These are phyloP conservation scores for Pythium grandisporangium DNA, from an alignment of 352 stramenopile genomes.

Conservation along the genomic window DNA sequence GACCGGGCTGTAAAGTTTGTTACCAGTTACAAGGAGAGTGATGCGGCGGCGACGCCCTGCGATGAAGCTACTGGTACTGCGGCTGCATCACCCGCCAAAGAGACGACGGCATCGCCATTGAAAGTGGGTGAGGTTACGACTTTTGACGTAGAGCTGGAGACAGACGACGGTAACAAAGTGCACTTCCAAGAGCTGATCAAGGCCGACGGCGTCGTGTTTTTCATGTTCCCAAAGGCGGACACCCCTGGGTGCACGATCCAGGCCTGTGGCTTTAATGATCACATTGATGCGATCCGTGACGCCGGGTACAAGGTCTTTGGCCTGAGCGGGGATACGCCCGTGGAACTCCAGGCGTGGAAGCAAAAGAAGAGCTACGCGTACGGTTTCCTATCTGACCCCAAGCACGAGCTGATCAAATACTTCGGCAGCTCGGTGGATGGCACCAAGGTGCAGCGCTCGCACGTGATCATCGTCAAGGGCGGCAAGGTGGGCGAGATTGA, in stretches of 20 bases:
- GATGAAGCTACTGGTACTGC: slow-evolving; percentile 1
- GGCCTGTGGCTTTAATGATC: slow-evolving; percentile 79
- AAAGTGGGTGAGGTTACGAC: slow-evolving; percentile 38
- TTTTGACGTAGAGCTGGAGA: slow-evolving; percentile 63
- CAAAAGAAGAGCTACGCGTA: slow-evolving; percentile 73
- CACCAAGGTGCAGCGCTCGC: slow-evolving; percentile 65
- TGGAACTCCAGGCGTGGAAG: slow-evolving; percentile 70
- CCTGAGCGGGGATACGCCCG: slow-evolving; percentile 58
- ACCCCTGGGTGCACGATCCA: slow-evolving; percentile 79
- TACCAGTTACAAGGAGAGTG: slow-evolving; percentile 26
- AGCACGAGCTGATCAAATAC: slow-evolving; percentile 65
- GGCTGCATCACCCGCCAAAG: slow-evolving; percentile 2
- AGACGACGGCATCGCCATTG: slow-evolving; percentile 21
- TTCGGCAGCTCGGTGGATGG: slow-evolving; percentile 70
- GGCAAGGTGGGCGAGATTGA: slow-evolving; percentile 66
- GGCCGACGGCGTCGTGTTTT: slow-evolving; percentile 74
- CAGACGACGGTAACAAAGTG: slow-evolving; percentile 40
- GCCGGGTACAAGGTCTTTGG: slow-evolving; percentile 78
- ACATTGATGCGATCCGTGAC: slow-evolving; percentile 62
- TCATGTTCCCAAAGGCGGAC: slow-evolving; percentile 85
- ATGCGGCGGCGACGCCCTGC: neutral
- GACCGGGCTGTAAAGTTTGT: slow-evolving; percentile 66
- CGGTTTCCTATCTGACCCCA: slow-evolving; percentile 70
- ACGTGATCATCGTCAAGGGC: slow-evolving; percentile 76
- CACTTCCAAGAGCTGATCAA: slow-evolving; percentile 66